A percentile compares a stretch with the other conserved stretches of the same genome.
phyloP scores from a whole-genome alignment of 2,329 filamentous ascomycete species.

The Colletotrichum graminicola region DNA sequence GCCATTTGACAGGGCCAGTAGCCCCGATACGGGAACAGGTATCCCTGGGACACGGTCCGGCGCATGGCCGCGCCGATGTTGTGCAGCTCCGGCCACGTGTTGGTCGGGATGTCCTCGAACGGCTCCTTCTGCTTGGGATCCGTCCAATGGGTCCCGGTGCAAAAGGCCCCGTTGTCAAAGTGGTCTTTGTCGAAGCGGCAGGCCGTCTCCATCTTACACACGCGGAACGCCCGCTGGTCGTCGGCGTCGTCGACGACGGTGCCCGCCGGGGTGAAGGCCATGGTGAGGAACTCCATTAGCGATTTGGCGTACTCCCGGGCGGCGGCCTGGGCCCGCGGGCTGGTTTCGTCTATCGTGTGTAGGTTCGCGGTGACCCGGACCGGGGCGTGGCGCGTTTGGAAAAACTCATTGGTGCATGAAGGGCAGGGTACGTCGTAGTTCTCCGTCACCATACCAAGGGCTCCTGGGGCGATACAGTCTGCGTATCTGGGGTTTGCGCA shows the following conservation, averaged over 20 bases:
- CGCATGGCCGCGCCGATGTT: constrained; percentile 33
- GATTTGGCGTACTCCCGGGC: constrained; percentile 12
- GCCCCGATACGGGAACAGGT: constrained; percentile 17
- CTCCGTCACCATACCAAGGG: neutral
- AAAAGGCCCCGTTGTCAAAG: constrained; percentile 12
- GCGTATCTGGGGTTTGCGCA: constrained; percentile 37
- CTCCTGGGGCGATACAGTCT: constrained; percentile 14
- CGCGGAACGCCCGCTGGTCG: constrained; percentile 6
- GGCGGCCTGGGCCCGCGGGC: constrained; percentile 7
- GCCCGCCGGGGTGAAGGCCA: neutral
- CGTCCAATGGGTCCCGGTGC: constrained; percentile 14
- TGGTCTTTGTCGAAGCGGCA: constrained; percentile 39
- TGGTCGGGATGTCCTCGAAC: neutral
- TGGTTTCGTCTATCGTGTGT: neutral
- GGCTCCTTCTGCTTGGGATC: neutral
- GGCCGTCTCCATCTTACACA: constrained; percentile 32
- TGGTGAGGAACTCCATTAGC: constrained; percentile 15
- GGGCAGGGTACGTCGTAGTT: constrained; percentile 20
- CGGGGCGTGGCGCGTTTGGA: constrained; percentile 7
- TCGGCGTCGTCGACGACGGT: neutral
- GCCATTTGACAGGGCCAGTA: neutral
- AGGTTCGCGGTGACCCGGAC: too few species aligned
- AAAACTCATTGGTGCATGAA: constrained; percentile 25
- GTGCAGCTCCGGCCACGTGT: constrained; percentile 21
- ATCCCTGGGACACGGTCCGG: constrained; percentile 6